Evolutionary conservation across 2,329 filamentous ascomycete genomes (phyloP), one percentile per base, ranked within the genome.

Genomic region (Epichloe elymi): DNA sequence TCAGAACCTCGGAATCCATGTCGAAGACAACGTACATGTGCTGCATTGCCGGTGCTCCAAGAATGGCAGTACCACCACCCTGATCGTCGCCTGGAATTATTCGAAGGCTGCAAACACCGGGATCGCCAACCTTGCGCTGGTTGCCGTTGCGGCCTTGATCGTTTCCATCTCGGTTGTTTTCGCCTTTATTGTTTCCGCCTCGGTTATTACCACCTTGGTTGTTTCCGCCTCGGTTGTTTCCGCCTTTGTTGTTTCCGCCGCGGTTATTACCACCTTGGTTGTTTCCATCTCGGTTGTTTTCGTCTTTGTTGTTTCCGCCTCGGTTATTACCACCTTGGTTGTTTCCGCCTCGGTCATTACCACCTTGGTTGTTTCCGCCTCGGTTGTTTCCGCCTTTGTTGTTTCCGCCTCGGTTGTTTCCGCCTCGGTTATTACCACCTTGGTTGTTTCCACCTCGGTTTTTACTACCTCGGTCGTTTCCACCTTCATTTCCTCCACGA

Each of bases 1-100:
- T 4, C 17, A 52, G 5, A 10, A 12, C 20, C 37, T 49, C 3
- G 8, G 26, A 19, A 7, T 52, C 51, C 35, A 41, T 46, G 30
- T 52, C 51, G 17, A 52, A 52, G 5, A 49, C 37, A 4, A 30
- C 41, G 33, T 52, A 52, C n/a, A 41, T 44, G 17, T 43, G 39
- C 33, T 52, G 51, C 12, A 52, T 5, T n/a, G 44, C 42, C 11
- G 51, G 41, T 5, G 47, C 41, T 1, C 51, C 51, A 8, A 52
- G 41, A 11, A 45, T 23, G 2, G 51, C 2, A 4, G n/a, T 26
- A 6, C 39, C 50, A 20, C 41, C 6, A 10, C 15, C 6, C 14
- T 42, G 20, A 8, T 5, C 20, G 12, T 2, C 2, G 12, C 3
- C 35, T 7, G 17, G 17, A 38, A 1, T 0, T 8, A 46, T 7